Evolutionary conservation across 257 asterid genomes (phyloP), one percentile per base, ranked within the genome.

Genomic region (Gardenia jasminoides): DNA sequence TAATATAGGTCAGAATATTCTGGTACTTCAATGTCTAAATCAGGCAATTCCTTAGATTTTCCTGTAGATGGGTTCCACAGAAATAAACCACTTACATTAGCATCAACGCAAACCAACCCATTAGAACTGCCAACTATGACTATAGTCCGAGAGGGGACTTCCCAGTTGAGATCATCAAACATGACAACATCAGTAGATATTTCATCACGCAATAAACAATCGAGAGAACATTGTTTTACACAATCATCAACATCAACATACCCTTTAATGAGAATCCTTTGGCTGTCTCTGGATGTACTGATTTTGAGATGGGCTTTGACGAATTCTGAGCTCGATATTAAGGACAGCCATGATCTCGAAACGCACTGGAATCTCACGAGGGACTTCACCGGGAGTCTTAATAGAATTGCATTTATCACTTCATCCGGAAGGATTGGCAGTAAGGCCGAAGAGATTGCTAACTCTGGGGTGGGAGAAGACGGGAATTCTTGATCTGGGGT

Each of bases 361-460:
- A 58, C 65, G 28, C 65, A 58, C 11, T 58, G 7, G 30, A 58
- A 58, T 58, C 10, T 58, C 65, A 20, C 9, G 62, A 83, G 87
- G 31, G 84, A 76, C 41, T 76, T 83, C 56, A 79, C 87, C 4
- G 82, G 87, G n/a, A 83, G 79, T 43, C 86, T 81, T 76, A 73
- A 76, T 68, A 83, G 84, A 26, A 83, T 77, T 64, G 83, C 86
- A 4, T 10, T 67, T 7, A 82, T 74, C 46, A 82, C 67, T 30
- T 80, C 86, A 31, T 39, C 67, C 0, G 70, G 70, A 43, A 48
- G 59, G 24, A 17, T 52, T 15, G 41, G 41, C 41, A 36, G 41
- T 36, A 5, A 36, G 41, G 41, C 41, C 41, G 41, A 36, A 36
- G 41, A 5, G 41, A 36, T 36, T 36, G 41, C 41, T 36, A 36